These are phyloP conservation scores for Herpotrichia juniperi DNA, from an alignment of 2,329 filamentous ascomycete species.

Conservation along the genomic window DNA sequence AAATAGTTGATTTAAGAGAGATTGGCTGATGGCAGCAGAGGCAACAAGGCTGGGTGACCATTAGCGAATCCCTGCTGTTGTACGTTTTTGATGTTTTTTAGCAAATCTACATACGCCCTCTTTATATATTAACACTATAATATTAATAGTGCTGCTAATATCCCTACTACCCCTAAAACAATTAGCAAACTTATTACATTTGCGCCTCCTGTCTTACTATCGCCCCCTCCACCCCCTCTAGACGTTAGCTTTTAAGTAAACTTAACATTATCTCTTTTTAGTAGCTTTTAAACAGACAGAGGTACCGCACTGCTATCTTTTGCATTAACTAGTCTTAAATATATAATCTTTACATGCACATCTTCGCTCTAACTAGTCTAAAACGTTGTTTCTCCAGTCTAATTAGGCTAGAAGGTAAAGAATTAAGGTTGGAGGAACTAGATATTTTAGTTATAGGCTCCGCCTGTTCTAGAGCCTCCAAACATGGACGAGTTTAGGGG, in stretches of 20 bases:
- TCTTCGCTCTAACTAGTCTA: neutral
- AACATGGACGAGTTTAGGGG: slow-evolving; percentile 1
- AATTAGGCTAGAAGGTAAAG: slow-evolving; percentile 4
- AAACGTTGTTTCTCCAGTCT: neutral
- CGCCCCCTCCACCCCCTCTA: neutral
- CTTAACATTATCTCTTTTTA: neutral
- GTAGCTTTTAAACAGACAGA: neutral
- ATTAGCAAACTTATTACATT: neutral
- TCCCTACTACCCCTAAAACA: neutral
- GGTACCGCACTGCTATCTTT: slow-evolving; percentile 4
- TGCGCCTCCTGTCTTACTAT: neutral
- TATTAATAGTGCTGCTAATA: neutral
- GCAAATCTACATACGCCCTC: neutral
- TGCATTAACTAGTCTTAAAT: neutral
- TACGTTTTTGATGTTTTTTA: too few species aligned
- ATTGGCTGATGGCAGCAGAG: too few species aligned
- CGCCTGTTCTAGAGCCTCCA: neutral
- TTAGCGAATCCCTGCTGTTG: too few species aligned
- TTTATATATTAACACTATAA: neutral
- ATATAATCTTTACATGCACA: slow-evolving; percentile 5
- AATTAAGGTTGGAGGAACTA: slow-evolving; percentile 1
- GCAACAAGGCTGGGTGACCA: too few species aligned
- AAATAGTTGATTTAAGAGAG: too few species aligned
- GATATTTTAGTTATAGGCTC: slow-evolving; percentile 6
- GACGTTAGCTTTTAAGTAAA: neutral